A percentile compares a stretch with the other conserved stretches of the same genome.
Evolutionary conservation across 495 filamentous ascomycete genomes (phyloP).

Genomic region (Letharia columbiana): DNA sequence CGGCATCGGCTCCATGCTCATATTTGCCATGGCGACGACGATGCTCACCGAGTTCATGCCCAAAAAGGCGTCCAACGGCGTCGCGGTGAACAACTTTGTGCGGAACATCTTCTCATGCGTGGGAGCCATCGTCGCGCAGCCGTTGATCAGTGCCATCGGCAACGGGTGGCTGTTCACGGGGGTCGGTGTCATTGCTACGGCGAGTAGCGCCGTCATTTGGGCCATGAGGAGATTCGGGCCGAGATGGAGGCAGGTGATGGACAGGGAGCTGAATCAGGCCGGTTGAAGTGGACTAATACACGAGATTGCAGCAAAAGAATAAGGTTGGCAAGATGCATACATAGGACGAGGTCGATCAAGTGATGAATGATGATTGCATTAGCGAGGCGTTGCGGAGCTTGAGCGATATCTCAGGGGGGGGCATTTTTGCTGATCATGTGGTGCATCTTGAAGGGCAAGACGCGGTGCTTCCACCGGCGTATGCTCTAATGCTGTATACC

Average conservation of each 20-base stretch:
- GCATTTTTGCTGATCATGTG: neutral
- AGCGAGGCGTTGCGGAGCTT: neutral
- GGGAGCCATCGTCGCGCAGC: slow-evolving; percentile 63
- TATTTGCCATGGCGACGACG: slow-evolving; percentile 69
- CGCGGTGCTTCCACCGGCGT: neutral
- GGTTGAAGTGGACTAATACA: neutral
- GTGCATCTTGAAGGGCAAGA: neutral
- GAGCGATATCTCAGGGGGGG: neutral
- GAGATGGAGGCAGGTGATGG: slow-evolving; percentile 63
- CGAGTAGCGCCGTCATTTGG: slow-evolving; percentile 48
- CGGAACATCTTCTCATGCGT: slow-evolving; percentile 80
- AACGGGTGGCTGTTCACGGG: slow-evolving; percentile 86
- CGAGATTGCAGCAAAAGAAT: neutral
- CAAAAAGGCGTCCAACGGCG: slow-evolving; percentile 57
- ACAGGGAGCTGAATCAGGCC: slow-evolving; percentile 32
- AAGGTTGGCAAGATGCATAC: neutral
- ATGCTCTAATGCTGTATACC: neutral
- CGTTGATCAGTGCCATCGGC: slow-evolving; percentile 69
- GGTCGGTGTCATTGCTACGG: slow-evolving; percentile 51
- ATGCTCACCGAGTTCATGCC: slow-evolving; percentile 93
- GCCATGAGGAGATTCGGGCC: slow-evolving; percentile 57
- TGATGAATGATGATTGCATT: neutral
- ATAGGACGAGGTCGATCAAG: neutral
- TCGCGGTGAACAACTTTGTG: slow-evolving; percentile 71
- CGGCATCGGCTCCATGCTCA: slow-evolving; percentile 80